These are phyloP conservation scores for Powellomyces hirtus DNA, from an alignment of 192 early-diverging fungal genomes.

Conservation along the genomic window DNA sequence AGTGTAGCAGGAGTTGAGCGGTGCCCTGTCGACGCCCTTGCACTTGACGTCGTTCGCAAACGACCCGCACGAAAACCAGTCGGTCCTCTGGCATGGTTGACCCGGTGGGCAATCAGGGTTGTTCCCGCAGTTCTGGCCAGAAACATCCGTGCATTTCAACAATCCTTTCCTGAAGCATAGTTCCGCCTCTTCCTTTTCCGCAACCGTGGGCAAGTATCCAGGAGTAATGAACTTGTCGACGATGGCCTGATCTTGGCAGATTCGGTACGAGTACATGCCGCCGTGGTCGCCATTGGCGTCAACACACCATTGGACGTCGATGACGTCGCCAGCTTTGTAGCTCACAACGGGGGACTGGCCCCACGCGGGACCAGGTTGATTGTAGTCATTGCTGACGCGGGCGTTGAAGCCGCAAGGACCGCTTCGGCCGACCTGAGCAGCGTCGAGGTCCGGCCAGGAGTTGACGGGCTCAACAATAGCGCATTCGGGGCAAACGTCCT, in stretches of 20 bases:
- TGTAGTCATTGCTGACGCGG: conserved; percentile 14
- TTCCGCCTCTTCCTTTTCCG: conserved; percentile 15
- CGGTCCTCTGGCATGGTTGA: conserved; percentile 1
- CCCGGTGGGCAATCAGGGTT: conserved; percentile 10
- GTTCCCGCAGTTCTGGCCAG: neutral
- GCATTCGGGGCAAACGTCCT: too few relatives aligned
- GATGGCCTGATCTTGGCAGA: conserved; percentile 8
- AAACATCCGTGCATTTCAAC: conserved; percentile 8
- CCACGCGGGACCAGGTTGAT: conserved; percentile 10
- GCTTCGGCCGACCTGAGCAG: conserved; percentile 15
- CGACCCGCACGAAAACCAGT: conserved; percentile 13
- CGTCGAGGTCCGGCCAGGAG: conserved; percentile 19
- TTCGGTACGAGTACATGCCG: conserved; percentile 18
- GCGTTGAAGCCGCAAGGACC: conserved; percentile 16
- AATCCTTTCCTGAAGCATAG: neutral
- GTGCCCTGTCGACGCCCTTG: conserved; percentile 1
- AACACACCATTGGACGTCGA: conserved; percentile 20
- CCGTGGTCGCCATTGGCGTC: conserved; percentile 16
- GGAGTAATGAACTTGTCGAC: conserved; percentile 13
- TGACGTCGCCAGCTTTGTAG: neutral
- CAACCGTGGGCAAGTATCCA: conserved; percentile 7
- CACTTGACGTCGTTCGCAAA: neutral
- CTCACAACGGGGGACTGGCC: neutral
- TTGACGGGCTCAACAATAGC: too few relatives aligned
- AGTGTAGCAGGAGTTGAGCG: neutral